A percentile compares a stretch with the other conserved stretches of the same genome.
Conservation (phyloP, 805 yeast genomes). For the Monosporozyma solicola region DNA sequence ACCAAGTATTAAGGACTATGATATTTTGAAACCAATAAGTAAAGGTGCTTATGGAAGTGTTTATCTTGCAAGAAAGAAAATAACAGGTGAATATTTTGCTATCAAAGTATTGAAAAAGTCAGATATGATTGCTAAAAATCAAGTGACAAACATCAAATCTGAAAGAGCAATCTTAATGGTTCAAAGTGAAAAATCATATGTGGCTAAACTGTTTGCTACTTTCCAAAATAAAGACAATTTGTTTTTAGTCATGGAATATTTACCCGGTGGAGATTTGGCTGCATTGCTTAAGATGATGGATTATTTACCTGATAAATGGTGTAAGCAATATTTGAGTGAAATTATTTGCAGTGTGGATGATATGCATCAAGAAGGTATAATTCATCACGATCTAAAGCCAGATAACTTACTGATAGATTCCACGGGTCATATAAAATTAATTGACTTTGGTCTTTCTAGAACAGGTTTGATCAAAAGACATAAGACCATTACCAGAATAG, state of each 20-base stretch:
- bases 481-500: conserved; percentile 19
- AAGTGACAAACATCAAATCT: conserved; percentile 85
- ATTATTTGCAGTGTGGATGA: conserved; percentile 85
- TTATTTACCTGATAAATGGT: conserved; percentile 78
- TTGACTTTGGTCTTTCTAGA: conserved; percentile 90
- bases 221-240: conserved; percentile 84
- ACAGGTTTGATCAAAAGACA: conserved; percentile 85
- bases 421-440: conserved; percentile 81
- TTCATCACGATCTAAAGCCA: conserved; percentile 93
- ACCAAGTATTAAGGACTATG: conserved; percentile 82
- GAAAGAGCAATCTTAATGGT: conserved; percentile 98
- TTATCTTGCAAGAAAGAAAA: conserved; percentile 67
- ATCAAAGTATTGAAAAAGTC: conserved; percentile 84
- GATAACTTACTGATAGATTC: conserved; percentile 84
- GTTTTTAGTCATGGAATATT: conserved; percentile 91
- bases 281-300: conserved; percentile 77
- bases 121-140: conserved; percentile 96
- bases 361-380: conserved; percentile 78
- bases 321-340: conserved; percentile 77
- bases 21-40: conserved; percentile 83
- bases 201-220: conserved; percentile 78
- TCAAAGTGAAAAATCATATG: conserved; percentile 86
- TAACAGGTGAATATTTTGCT: conserved; percentile 93
- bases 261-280: conserved; percentile 94
- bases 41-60: conserved; percentile 98